A percentile compares a stretch with the other conserved stretches of the same genome.
Conservation (phyloP, 805 yeast species). For the Grigorovia transvaalensis region DNA sequence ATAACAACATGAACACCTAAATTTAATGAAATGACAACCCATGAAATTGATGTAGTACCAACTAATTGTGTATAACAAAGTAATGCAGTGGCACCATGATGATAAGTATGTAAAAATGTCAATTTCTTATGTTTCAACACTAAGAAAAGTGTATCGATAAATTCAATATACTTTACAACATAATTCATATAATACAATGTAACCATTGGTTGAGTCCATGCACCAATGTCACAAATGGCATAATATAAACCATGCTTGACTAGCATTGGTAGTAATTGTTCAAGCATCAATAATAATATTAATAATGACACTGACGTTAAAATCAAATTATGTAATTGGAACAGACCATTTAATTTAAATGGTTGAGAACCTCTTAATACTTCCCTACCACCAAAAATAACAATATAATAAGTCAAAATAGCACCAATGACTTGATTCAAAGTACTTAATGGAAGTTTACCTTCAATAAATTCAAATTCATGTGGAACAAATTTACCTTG, state of each 20-base stretch:
- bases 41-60: conserved; percentile 82
- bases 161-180: conserved; percentile 79
- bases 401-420: conserved; percentile 61
- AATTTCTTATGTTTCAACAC: conserved; percentile 86
- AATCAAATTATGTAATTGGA: conserved; percentile 76
- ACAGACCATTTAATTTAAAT: conserved; percentile 60
- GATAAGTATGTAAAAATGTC: conserved; percentile 89
- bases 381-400: conserved; percentile 78
- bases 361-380: conserved; percentile 51
- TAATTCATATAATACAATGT: conserved; percentile 84
- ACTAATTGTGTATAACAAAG: conserved; percentile 87
- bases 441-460: conserved; percentile 58
- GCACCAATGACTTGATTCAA: conserved; percentile 47
- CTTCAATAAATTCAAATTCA: conserved; percentile 57
- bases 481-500: conserved; percentile 23
- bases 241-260: conserved; percentile 66
- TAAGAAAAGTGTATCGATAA: conserved; percentile 81
- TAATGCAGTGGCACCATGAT: conserved; percentile 95
- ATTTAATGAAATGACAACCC: conserved; percentile 89
- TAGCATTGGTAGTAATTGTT: conserved; percentile 77
- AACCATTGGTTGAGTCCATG: conserved; percentile 80
- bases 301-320: conserved; percentile 60
- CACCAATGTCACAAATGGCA: conserved; percentile 67
- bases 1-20: conserved; percentile 88
- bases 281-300: conserved; percentile 60